Conservation (phyloP, 2,329 filamentous ascomycete species). For the Madurella fahalii region DNA sequence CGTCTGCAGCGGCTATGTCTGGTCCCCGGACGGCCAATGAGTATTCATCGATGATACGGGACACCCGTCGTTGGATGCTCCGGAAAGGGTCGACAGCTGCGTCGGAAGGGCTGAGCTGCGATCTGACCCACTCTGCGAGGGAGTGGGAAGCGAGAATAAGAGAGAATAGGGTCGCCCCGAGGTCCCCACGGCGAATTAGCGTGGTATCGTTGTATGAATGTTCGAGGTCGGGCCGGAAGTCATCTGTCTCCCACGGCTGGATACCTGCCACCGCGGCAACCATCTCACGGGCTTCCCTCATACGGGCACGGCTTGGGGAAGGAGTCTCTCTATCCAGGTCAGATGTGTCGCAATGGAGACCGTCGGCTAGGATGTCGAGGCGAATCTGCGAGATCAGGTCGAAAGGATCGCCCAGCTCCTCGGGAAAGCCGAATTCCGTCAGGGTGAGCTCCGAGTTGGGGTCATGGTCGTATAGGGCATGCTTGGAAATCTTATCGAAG, state of each 20-base stretch:
- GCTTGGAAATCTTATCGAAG: constrained; percentile 48
- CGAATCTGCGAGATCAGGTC: constrained; percentile 46
- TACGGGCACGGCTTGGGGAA: constrained; percentile 28
- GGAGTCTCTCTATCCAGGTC: constrained; percentile 22
- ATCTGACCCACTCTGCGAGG: constrained; percentile 51
- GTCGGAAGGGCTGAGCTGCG: constrained; percentile 42
- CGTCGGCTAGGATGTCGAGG: constrained; percentile 48
- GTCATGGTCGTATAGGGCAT: constrained; percentile 41
- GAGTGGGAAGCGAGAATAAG: constrained; percentile 52
- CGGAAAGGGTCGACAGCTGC: constrained; percentile 45
- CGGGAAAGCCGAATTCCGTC: constrained; percentile 40
- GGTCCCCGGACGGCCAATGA: constrained; percentile 13
- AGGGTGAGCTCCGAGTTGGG: constrained; percentile 39
- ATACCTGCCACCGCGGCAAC: constrained; percentile 44
- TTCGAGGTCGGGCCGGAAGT: constrained; percentile 44
- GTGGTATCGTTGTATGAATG: constrained; percentile 28
- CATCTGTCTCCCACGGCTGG: constrained; percentile 36
- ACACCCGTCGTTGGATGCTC: constrained; percentile 45
- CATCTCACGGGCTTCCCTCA: constrained; percentile 49
- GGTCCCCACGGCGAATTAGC: constrained; percentile 35
- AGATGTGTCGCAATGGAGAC: constrained; percentile 47
- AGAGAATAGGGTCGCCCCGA: constrained; percentile 49
- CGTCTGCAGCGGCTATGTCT: constrained; percentile 8
- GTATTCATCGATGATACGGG: constrained; percentile 43
- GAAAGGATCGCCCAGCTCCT: constrained; percentile 47